Percentiles rank a stretch among this genome's conserved stretches.
Conservation (phyloP, 352 stramenopile genomes). For the Pythium aristosporum region DNA sequence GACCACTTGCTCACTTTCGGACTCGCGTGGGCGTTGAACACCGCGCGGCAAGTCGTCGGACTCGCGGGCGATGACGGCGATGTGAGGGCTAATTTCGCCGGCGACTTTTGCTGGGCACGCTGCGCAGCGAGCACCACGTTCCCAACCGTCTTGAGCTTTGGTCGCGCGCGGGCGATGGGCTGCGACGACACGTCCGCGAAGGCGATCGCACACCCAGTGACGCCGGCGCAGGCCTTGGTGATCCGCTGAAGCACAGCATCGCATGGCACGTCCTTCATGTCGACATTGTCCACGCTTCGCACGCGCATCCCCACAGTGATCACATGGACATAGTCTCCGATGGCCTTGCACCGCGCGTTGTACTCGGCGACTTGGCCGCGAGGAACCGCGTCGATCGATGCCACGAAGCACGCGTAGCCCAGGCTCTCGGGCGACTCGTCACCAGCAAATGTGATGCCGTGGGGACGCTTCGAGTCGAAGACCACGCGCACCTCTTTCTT, state of each 20-base stretch:
- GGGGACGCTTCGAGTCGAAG: constrained; percentile 48
- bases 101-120: constrained; percentile 1
- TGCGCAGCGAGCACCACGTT: constrained; percentile 31
- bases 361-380: constrained; percentile 47
- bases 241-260: constrained; percentile 48
- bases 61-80: not conserved
- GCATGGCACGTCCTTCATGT: constrained; percentile 42
- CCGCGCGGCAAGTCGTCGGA: constrained; percentile 9
- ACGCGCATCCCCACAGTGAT: constrained; percentile 41
- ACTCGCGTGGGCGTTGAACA: constrained; percentile 21
- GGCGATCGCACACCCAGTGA: constrained; percentile 45
- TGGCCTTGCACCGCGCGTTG: constrained; percentile 43
- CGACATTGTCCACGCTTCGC: constrained; percentile 44
- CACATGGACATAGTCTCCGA: constrained; percentile 50
- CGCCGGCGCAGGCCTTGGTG: constrained; percentile 9
- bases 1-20: constrained; percentile 28
- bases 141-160: constrained; percentile 16
- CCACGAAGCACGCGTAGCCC: constrained; percentile 45
- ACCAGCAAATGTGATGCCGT: constrained; percentile 50
- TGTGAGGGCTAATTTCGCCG: not conserved
- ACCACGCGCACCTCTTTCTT: constrained; percentile 60
- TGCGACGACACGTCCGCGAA: constrained; percentile 39
- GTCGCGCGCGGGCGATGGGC: not conserved
- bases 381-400: constrained; percentile 32
- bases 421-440: not conserved